Evolutionary conservation across 2,329 filamentous ascomycete genomes (phyloP).

Genomic region (Volutella citrinella): DNA sequence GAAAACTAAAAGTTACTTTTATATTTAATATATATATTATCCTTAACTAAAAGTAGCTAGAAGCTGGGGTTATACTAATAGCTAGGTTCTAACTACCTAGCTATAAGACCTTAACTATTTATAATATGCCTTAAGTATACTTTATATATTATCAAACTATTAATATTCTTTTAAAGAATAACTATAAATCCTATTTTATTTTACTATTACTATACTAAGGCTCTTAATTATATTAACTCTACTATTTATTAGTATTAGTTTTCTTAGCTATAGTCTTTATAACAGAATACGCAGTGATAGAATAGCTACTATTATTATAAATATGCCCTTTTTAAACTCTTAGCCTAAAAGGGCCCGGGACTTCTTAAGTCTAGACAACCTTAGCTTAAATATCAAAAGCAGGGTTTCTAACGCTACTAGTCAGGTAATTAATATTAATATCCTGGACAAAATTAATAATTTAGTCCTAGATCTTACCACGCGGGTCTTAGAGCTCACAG

Average conservation of each 20-base stretch:
- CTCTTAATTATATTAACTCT: conserved; percentile 1
- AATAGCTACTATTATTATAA: not conserved
- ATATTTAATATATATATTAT: not conserved
- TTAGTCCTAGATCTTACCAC: not conserved
- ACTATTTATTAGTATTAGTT: conserved; percentile 1
- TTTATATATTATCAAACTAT: not conserved
- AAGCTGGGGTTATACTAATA: not conserved
- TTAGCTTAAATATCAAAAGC: not conserved
- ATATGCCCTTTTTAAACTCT: conserved; percentile 1
- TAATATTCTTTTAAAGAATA: too few species aligned
- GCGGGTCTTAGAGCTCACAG: not conserved
- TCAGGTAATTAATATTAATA: not conserved
- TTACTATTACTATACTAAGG: conserved; percentile 1
- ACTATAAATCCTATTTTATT: conserved; percentile 1
- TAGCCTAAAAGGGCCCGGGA: not conserved
- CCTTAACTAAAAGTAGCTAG: not conserved
- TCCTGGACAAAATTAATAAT: not conserved
- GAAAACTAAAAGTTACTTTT: not conserved
- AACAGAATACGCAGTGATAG: conserved; percentile 1
- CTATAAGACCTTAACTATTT: not conserved
- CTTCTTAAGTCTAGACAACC: not conserved
- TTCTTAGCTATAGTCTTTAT: conserved; percentile 1
- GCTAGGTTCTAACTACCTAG: not conserved
- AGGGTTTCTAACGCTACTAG: conserved; percentile 2
- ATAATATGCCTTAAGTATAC: not conserved